A percentile compares a stretch with the other conserved stretches of the same genome.
Conservation (phyloP, 2,329 filamentous ascomycete species). For the Cercospora berteroae region DNA sequence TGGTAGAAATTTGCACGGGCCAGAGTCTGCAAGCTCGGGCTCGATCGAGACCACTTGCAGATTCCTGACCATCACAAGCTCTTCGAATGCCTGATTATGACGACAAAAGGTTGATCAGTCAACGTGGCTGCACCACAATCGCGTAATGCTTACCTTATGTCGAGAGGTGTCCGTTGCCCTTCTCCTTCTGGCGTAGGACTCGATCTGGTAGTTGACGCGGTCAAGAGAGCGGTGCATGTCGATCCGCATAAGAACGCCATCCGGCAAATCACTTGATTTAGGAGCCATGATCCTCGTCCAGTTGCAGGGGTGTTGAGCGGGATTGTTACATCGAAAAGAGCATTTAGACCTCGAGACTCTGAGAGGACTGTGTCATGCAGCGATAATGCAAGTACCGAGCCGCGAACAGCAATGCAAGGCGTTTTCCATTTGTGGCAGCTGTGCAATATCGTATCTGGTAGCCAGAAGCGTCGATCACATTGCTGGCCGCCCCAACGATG, state of each 20-base stretch:
- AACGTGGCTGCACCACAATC: neutral
- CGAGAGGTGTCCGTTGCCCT: neutral
- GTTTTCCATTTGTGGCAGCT: neutral
- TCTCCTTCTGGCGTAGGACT: neutral
- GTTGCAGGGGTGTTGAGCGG: too few species aligned
- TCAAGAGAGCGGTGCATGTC: neutral
- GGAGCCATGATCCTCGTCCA: neutral
- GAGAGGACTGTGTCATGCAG: neutral
- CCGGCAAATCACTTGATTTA: neutral
- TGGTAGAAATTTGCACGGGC: neutral
- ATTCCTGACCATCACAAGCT: neutral
- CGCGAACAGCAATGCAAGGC: neutral
- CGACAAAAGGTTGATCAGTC: neutral
- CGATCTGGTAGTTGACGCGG: neutral
- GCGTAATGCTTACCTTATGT: neutral
- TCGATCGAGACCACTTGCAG: neutral
- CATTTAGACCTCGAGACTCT: neutral
- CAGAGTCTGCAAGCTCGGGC: neutral
- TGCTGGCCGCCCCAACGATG: neutral
- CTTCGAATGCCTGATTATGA: neutral
- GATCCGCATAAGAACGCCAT: neutral
- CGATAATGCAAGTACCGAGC: neutral
- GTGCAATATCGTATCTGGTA: neutral
- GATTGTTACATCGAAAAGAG: too few species aligned
- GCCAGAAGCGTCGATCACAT: neutral